These are phyloP conservation scores for Globisporangium takayamanum DNA, from an alignment of 352 stramenopile species.

Conservation along the genomic window DNA sequence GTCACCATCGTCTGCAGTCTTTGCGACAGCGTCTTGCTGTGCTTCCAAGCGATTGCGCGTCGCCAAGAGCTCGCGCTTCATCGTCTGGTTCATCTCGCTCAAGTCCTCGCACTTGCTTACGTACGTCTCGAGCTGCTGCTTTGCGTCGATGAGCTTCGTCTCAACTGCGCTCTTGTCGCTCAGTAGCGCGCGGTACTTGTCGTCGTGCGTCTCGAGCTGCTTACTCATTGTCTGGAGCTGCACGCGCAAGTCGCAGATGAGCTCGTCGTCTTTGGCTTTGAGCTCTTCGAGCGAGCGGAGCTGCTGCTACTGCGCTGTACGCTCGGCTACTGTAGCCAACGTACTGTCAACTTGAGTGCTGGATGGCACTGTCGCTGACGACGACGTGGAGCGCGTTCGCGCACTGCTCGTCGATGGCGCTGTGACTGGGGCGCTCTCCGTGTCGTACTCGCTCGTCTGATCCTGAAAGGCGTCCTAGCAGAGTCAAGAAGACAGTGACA, in stretches of 20 bases:
- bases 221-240: slow-evolving; percentile 10
- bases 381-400: slow-evolving; percentile 3
- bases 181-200: slow-evolving; percentile 16
- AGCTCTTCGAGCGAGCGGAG: slow-evolving; percentile 27
- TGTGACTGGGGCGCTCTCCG: slow-evolving; percentile 1
- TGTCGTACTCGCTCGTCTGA: slow-evolving; percentile 11
- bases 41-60: slow-evolving; percentile 14
- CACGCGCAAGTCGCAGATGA: slow-evolving; percentile 12
- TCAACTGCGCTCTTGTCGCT: slow-evolving; percentile 18
- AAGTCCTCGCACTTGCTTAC: slow-evolving; percentile 24
- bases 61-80: slow-evolving; percentile 29
- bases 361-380: not conserved
- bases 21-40: slow-evolving; percentile 1
- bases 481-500: not conserved
- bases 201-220: slow-evolving; percentile 18
- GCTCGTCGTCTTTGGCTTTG: slow-evolving; percentile 23
- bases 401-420: not conserved
- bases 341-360: slow-evolving; percentile 1
- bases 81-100: slow-evolving; percentile 17
- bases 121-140: slow-evolving; percentile 17
- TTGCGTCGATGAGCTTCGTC: slow-evolving; percentile 15
- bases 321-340: not conserved
- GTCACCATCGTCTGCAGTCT: slow-evolving; percentile 11
- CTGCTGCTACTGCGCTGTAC: slow-evolving; percentile 9
- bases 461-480: not conserved